phyloP scores from a whole-genome alignment of 1,139 yeast genomes.

The Suhomyces bribrorum region DNA sequence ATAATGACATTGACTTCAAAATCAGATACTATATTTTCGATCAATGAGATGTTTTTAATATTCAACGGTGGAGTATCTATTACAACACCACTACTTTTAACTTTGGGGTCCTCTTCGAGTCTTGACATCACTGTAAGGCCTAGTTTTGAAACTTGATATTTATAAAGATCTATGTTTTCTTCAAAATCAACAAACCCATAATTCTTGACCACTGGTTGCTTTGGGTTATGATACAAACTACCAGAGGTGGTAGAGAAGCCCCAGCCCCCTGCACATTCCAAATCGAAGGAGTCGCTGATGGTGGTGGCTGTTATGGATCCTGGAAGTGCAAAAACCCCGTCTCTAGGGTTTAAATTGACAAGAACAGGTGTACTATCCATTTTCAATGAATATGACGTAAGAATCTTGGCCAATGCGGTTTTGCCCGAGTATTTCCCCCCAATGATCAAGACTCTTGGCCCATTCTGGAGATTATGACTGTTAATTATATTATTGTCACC shows the following conservation, averaged over 20 bases:
- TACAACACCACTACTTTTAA: slow-evolving; percentile 61
- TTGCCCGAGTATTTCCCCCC: slow-evolving; percentile 81
- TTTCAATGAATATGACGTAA: slow-evolving; percentile 76
- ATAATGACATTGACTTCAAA: slow-evolving; percentile 61
- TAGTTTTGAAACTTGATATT: slow-evolving; percentile 54
- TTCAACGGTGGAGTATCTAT: slow-evolving; percentile 79
- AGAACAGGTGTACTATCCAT: slow-evolving; percentile 63
- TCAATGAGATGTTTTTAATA: slow-evolving; percentile 50
- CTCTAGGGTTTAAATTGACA: slow-evolving; percentile 82
- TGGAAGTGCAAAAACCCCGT: slow-evolving; percentile 78
- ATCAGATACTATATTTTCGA: slow-evolving; percentile 61
- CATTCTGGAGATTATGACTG: slow-evolving; percentile 22
- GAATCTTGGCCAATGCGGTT: slow-evolving; percentile 67
- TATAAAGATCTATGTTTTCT: slow-evolving; percentile 64
- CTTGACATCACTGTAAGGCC: slow-evolving; percentile 62
- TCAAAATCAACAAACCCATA: slow-evolving; percentile 67
- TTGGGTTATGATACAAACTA: slow-evolving; percentile 76
- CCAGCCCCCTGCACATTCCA: slow-evolving; percentile 71
- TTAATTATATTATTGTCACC: slow-evolving; percentile 27
- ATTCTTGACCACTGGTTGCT: slow-evolving; percentile 81
- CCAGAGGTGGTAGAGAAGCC: slow-evolving; percentile 91
- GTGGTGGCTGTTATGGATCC: slow-evolving; percentile 88
- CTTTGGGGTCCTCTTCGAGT: slow-evolving; percentile 53
- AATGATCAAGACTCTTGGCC: slow-evolving; percentile 71
- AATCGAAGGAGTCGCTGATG: slow-evolving; percentile 75